Evolutionary conservation across 495 filamentous ascomycete species (phyloP), one percentile per base, ranked within the genome.

Genomic region (Talaromyces liani): DNA sequence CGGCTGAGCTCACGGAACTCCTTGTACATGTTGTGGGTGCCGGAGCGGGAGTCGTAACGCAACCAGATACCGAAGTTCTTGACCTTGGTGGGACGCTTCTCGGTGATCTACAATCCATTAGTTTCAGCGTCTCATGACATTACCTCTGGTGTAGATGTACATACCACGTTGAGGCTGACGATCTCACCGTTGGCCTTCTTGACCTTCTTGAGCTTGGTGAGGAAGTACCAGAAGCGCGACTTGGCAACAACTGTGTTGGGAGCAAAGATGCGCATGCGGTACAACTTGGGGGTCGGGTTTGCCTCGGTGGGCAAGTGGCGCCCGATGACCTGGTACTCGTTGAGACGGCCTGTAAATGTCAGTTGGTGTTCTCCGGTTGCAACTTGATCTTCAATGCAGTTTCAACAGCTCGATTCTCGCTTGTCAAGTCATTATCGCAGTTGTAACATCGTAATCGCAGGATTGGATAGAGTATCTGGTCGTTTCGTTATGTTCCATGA

Each of bases 11-110:
- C 94, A 76, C 94, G 90, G 87, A 97, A 98, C 85, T 98, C 94
- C 86, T 97, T 98, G 91, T 98, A 98, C 94, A 98, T 98, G 88
- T 98, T 98, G 91, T 98, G 94, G 70, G 95, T 98, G 70, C 94
- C 94, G 71, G 95, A 98, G 80, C 94, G 94, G 60, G 95, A 98
- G 82, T 98, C 93, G 84, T 98, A 98, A 74, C 94, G 93, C 82
- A 98, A 89, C 94, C 94, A 98, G 86, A 98, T 91, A 79, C 94
- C 94, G 82, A 98, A 98, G 89, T 96, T 98, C 91, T 98, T 98
- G 85, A 98, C 92, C 82, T 96, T 96, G 72, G 91, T 85, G 68
- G 94, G 95, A 77, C 91, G 91, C 88, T 97, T 98, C 91, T 98
- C 94, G 79, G 84, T 81, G 82, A 98, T 97, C 94, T 98, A 73